Evolutionary conservation across 176 grass and related monocot genomes (phyloP).

Genomic region (Ampelocalamus luodianensis): DNA sequence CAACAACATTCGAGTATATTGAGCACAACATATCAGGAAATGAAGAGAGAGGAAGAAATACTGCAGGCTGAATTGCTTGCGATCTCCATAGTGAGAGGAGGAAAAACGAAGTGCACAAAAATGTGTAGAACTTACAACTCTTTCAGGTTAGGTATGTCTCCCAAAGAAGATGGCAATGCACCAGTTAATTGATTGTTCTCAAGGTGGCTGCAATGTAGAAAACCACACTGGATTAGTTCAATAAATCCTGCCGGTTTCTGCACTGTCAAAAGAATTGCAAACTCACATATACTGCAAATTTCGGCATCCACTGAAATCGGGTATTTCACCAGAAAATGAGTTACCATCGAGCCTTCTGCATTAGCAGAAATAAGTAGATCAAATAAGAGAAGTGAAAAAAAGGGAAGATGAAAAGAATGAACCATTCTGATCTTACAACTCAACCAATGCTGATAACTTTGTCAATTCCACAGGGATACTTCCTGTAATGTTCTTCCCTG

Average conservation of each 20-base stretch:
- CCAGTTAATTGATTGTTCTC: slow-evolving; percentile 92
- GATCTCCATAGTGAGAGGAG: neutral
- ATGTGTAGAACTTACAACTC: slow-evolving; percentile 81
- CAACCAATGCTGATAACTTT: slow-evolving; percentile 68
- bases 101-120: slow-evolving; percentile 22
- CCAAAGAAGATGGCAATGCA: slow-evolving; percentile 66
- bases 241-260: slow-evolving; percentile 18
- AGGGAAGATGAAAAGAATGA: slow-evolving; percentile 24
- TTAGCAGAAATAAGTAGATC: slow-evolving; percentile 28
- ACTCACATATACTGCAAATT: slow-evolving; percentile 87
- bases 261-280: slow-evolving; percentile 18
- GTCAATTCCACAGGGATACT: slow-evolving; percentile 75
- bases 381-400: slow-evolving; percentile 17
- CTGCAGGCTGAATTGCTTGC: neutral
- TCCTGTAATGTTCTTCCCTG: slow-evolving; percentile 81
- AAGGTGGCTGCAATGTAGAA: slow-evolving; percentile 63
- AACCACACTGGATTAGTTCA: slow-evolving; percentile 23
- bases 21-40: slow-evolving; percentile 10
- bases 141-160: slow-evolving; percentile 74
- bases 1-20: neutral
- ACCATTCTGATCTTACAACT: slow-evolving; percentile 73
- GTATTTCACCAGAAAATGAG: slow-evolving; percentile 74
- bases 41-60: slow-evolving; percentile 15
- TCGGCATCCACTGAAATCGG: slow-evolving; percentile 77
- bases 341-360: slow-evolving; percentile 76